phyloP scores from a whole-genome alignment of 305 asterid species.

The Fraxinus angustifolia region DNA sequence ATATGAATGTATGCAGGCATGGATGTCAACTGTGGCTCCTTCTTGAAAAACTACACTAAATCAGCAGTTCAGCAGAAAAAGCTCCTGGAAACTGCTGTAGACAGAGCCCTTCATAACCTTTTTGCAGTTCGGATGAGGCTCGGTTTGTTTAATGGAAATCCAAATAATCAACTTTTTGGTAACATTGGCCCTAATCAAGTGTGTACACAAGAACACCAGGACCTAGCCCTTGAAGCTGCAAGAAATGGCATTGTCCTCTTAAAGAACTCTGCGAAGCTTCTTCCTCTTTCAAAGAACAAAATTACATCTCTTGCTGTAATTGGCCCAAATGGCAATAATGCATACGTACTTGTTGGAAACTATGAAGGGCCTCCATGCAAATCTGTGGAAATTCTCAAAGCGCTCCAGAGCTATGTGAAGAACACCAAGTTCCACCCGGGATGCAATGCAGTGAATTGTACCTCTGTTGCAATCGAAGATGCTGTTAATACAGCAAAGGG shows the following conservation, averaged over 20 bases:
- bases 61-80: slow-evolving; percentile 51
- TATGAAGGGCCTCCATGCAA: slow-evolving; percentile 59
- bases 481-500: slow-evolving; percentile 41
- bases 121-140: slow-evolving; percentile 56
- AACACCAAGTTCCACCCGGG: slow-evolving; percentile 36
- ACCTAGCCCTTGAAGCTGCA: slow-evolving; percentile 63
- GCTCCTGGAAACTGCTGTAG: slow-evolving; percentile 29
- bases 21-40: slow-evolving; percentile 65
- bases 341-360: slow-evolving; percentile 44
- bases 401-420: slow-evolving; percentile 32
- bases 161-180: slow-evolving; percentile 35
- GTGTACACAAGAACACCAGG: slow-evolving; percentile 47
- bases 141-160: slow-evolving; percentile 55
- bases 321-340: slow-evolving; percentile 50
- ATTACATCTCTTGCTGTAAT: slow-evolving; percentile 44
- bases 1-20: slow-evolving; percentile 42
- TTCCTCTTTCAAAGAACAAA: slow-evolving; percentile 42
- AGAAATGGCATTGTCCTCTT: slow-evolving; percentile 60
- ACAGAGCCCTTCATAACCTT: slow-evolving; percentile 66
- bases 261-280: slow-evolving; percentile 43
- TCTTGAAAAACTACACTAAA: slow-evolving; percentile 49
- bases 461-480: slow-evolving; percentile 29
- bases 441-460: slow-evolving; percentile 49
- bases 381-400: slow-evolving; percentile 38
- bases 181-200: slow-evolving; percentile 39